Evolutionary conservation across 257 asterid genomes (phyloP).

Genomic region (Solanum piurae): DNA sequence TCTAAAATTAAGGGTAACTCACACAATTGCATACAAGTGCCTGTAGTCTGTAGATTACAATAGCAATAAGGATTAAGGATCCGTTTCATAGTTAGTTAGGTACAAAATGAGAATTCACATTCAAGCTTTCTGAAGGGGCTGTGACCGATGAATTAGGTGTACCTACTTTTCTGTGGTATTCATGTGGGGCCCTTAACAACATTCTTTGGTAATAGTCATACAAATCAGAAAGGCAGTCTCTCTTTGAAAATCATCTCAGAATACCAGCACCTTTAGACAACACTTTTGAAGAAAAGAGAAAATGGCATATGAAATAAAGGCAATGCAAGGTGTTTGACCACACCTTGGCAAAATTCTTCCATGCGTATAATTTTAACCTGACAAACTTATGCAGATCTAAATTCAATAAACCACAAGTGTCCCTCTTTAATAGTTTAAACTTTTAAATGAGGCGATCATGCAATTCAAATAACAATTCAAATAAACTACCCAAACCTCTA

Average conservation of each 20-base stretch:
- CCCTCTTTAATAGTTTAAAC: not conserved
- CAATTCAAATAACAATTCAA: not conserved
- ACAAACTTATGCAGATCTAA: not conserved
- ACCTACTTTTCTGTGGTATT: not conserved
- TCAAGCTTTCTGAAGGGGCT: not conserved
- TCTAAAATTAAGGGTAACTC: not conserved
- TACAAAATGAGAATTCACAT: not conserved
- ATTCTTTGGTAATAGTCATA: not conserved
- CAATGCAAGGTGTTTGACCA: not conserved
- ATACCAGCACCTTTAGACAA: not conserved
- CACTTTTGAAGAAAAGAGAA: not conserved
- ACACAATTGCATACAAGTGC: not conserved
- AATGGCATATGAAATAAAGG: not conserved
- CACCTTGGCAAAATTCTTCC: not conserved
- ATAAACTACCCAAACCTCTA: not conserved
- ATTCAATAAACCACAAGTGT: not conserved
- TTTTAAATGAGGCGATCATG: not conserved
- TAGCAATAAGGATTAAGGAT: not conserved
- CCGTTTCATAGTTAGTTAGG: not conserved
- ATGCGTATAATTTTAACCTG: not conserved
- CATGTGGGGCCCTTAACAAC: not conserved
- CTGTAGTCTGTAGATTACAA: not conserved
- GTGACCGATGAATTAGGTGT: not conserved
- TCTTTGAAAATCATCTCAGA: not conserved
- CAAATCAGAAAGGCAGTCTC: not conserved